phyloP scores from a whole-genome alignment of 2,329 filamentous ascomycete species.

The Westerdykella ornata region DNA sequence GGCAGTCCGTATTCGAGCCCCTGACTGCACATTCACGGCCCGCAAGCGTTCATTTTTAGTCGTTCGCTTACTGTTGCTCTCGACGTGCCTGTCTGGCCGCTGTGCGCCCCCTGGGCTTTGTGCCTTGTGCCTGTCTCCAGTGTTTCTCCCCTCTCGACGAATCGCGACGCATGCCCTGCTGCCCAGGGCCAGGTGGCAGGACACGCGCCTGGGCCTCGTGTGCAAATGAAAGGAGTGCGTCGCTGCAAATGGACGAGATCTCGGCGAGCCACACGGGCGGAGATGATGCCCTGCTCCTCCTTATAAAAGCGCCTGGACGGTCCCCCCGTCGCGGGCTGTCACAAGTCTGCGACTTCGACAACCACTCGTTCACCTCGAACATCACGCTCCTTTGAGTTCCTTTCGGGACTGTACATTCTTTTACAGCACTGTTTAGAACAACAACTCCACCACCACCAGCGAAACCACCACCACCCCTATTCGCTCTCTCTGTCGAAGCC shows the following conservation, averaged over 20 bases:
- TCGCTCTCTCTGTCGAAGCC: conserved; percentile 1
- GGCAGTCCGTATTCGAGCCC: too few relatives aligned
- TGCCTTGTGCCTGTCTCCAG: too few relatives aligned
- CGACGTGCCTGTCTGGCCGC: neutral
- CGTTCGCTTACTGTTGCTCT: neutral
- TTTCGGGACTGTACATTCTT: conserved; percentile 5
- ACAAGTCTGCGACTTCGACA: conserved; percentile 9
- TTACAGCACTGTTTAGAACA: conserved; percentile 1
- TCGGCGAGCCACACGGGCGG: neutral
- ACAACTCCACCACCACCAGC: neutral
- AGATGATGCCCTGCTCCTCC: neutral
- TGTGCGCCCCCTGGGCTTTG: neutral
- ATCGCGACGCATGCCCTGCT: neutral
- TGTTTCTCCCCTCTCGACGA: neutral
- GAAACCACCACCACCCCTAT: neutral
- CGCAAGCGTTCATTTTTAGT: neutral
- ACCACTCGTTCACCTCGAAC: conserved; percentile 4
- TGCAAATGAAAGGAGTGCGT: neutral
- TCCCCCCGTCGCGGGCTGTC: neutral
- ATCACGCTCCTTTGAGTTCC: conserved; percentile 4
- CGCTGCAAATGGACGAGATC: neutral
- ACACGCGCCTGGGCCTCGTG: too few relatives aligned
- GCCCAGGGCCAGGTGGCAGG: neutral
- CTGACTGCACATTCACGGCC: too few relatives aligned
- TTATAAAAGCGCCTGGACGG: neutral